Conservation (phyloP, 257 asterid species). For the Gentiana macrophylla region DNA sequence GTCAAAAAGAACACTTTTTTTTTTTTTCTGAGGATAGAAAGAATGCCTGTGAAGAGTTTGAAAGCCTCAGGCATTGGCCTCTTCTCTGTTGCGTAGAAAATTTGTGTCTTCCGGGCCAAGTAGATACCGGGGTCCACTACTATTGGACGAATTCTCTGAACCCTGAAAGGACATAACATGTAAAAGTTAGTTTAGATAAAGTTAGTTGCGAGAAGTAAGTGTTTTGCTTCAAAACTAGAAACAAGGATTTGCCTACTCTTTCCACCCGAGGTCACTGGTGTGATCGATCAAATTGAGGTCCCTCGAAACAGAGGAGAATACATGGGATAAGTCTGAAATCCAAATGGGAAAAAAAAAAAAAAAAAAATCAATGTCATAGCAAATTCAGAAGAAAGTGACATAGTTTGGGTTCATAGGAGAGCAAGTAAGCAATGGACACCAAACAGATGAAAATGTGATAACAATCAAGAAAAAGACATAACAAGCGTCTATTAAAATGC, state of each 20-base stretch:
- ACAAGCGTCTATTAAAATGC: no score
- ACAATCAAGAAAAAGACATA: no score
- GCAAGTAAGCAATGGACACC: no score
- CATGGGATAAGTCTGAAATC: slow-evolving; percentile 87
- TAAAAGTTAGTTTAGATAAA: slow-evolving; percentile 12
- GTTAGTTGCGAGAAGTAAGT: background rate
- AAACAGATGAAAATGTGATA: no score
- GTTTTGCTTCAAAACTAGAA: slow-evolving; percentile 8
- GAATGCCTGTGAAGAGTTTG: slow-evolving; percentile 74
- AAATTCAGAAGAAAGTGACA: slow-evolving; percentile 3
- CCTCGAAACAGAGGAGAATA: slow-evolving; percentile 77
- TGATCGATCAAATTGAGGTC: slow-evolving; percentile 92
- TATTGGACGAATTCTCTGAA: slow-evolving; percentile 65
- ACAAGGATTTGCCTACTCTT: slow-evolving; percentile 80
- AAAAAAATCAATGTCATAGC: slow-evolving; percentile 9
- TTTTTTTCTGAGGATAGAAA: background rate
- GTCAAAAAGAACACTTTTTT: no score
- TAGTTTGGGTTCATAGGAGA: no score
- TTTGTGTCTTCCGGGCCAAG: slow-evolving; percentile 79
- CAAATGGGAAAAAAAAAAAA: slow-evolving; percentile 10
- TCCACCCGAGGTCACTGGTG: slow-evolving; percentile 95
- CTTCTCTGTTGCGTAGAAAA: slow-evolving; percentile 85
- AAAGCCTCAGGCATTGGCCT: slow-evolving; percentile 90
- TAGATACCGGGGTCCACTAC: slow-evolving; percentile 93
- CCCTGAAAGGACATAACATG: slow-evolving; percentile 39